phyloP scores from a whole-genome alignment of 257 asterid species.

The Rauvolfia tetraphylla region DNA sequence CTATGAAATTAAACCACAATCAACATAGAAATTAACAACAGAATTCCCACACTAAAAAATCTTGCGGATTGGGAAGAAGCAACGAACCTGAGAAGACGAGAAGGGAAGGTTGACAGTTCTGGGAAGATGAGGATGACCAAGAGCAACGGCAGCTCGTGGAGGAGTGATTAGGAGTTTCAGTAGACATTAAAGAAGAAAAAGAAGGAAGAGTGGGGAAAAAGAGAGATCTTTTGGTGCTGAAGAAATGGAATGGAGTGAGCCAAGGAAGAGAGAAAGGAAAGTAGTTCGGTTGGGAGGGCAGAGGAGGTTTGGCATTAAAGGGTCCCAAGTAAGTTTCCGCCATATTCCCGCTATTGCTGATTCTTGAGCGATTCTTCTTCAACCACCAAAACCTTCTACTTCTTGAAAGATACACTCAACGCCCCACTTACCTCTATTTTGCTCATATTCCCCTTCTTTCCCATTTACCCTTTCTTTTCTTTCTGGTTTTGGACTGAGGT shows the following conservation, averaged over 20 bases:
- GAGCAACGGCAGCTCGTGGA: conserved; percentile 1
- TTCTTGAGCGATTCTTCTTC: conserved; percentile 7
- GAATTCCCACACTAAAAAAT: background rate
- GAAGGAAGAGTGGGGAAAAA: conserved; percentile 11
- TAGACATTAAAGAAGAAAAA: conserved; percentile 15
- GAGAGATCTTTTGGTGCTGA: conserved; percentile 11
- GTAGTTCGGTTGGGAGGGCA: conserved; percentile 8
- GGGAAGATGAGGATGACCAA: conserved; percentile 14
- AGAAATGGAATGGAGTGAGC: conserved; percentile 23
- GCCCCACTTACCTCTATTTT: too few species aligned
- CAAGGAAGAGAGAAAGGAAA: conserved; percentile 20
- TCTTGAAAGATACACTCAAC: background rate
- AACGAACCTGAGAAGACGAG: conserved; percentile 82
- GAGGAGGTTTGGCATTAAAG: conserved; percentile 35
- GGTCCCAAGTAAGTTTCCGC: conserved; percentile 73
- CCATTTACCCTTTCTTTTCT: background rate
- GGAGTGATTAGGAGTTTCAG: background rate
- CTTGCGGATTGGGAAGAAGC: background rate
- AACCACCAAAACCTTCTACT: background rate
- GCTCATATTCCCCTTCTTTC: background rate
- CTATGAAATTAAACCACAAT: background rate
- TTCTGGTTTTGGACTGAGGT: too few species aligned
- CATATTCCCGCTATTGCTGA: conserved; percentile 43
- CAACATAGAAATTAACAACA: background rate
- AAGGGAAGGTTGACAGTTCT: conserved; percentile 53